Conservation (phyloP, 1,284 basidiomycete genomes). For the Microbotryum saponariae region DNA sequence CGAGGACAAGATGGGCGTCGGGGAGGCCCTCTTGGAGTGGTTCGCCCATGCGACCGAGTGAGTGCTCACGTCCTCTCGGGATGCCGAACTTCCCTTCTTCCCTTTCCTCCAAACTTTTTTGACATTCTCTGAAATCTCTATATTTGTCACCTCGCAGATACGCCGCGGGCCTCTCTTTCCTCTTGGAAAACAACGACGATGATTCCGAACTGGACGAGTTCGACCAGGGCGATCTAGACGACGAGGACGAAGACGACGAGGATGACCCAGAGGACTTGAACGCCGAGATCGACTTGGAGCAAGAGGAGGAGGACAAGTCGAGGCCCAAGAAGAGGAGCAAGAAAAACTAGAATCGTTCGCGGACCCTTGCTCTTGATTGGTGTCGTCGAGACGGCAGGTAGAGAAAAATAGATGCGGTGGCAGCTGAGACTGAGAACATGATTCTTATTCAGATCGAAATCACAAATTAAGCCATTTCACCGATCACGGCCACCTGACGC, state of each 20-base stretch:
- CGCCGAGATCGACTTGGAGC: conserved; percentile 27
- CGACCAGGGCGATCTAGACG: conserved; percentile 20
- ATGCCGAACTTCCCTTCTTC: too few relatives aligned
- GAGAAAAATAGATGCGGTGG: too few relatives aligned
- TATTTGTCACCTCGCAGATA: conserved; percentile 14
- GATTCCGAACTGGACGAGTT: conserved; percentile 9
- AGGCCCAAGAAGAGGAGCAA: conserved; percentile 26
- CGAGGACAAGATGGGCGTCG: conserved; percentile 21
- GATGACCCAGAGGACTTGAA: conserved; percentile 21
- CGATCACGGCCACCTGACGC: too few relatives aligned
- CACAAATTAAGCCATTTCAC: too few relatives aligned
- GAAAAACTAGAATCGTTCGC: conserved; percentile 6
- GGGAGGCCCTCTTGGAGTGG: conserved; percentile 22
- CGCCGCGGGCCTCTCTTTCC: conserved; percentile 24
- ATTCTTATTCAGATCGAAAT: too few relatives aligned
- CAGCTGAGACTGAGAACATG: too few relatives aligned
- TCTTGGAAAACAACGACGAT: conserved; percentile 6
- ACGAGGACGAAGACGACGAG: conserved; percentile 19
- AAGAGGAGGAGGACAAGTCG: conserved; percentile 16
- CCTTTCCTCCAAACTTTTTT: too few relatives aligned
- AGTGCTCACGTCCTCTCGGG: not conserved
- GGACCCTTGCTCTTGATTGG: too few relatives aligned
- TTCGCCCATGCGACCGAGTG: conserved; percentile 32
- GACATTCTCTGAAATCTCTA: too few relatives aligned
- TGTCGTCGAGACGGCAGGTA: too few relatives aligned